Evolutionary conservation across 2,329 filamentous ascomycete genomes (phyloP).

Genomic region (Lecanosticta acicola): DNA sequence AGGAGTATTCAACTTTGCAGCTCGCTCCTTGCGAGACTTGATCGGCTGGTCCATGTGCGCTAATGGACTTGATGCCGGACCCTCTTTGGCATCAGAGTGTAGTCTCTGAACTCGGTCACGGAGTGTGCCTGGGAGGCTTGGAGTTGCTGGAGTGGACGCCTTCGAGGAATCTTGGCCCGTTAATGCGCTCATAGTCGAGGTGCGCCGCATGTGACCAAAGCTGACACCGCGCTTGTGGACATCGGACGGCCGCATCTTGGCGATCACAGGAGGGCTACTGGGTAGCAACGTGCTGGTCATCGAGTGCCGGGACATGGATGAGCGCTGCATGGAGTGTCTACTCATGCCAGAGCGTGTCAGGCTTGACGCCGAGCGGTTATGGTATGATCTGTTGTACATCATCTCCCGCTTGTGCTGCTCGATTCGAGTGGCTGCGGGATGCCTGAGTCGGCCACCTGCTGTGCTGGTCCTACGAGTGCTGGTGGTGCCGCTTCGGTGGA

Average conservation of each 20-base stretch:
- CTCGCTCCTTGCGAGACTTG: constrained; percentile 34
- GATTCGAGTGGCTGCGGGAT: constrained; percentile 40
- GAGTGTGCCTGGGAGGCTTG: constrained; percentile 22
- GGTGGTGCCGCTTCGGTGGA: constrained; percentile 51
- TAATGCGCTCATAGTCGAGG: constrained; percentile 39
- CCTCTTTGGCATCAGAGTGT: constrained; percentile 18
- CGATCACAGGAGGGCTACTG: constrained; percentile 44
- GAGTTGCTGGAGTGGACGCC: constrained; percentile 23
- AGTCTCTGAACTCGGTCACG: constrained; percentile 21
- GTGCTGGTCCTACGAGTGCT: constrained; percentile 35
- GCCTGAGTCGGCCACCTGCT: constrained; percentile 34
- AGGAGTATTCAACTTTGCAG: constrained; percentile 23
- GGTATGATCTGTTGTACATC: constrained; percentile 20
- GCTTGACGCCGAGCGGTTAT: constrained; percentile 31
- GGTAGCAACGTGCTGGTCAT: constrained; percentile 44
- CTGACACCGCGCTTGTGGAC: constrained; percentile 57
- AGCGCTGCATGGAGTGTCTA: constrained; percentile 31
- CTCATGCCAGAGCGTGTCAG: constrained; percentile 28
- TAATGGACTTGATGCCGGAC: constrained; percentile 28
- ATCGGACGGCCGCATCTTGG: constrained; percentile 45
- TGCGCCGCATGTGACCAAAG: constrained; percentile 52
- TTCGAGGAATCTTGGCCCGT: constrained; percentile 30
- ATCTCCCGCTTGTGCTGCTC: constrained; percentile 32
- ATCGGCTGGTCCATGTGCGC: constrained; percentile 27
- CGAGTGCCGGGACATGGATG: constrained; percentile 37